phyloP scores from a whole-genome alignment of 768 basidiomycete genomes.

The Podaxis carcinomalis region DNA sequence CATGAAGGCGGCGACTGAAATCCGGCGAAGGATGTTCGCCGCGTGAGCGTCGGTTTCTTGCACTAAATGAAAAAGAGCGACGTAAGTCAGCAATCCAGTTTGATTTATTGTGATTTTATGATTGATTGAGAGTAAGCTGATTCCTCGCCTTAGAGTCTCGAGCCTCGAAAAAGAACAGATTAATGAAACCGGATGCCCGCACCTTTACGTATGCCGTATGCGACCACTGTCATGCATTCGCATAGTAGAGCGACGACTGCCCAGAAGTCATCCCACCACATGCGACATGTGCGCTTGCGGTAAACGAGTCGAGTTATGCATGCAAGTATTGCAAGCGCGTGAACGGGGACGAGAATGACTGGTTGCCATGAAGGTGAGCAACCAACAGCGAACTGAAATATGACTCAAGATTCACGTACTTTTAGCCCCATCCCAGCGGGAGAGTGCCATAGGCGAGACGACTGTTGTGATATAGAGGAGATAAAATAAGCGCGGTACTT shows the following conservation, averaged over 20 bases:
- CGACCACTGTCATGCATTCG: conserved; percentile 11
- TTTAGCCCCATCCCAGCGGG: neutral
- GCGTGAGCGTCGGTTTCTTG: neutral
- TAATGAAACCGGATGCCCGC: neutral
- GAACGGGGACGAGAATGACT: neutral
- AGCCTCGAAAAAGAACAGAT: neutral
- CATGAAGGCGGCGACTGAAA: neutral
- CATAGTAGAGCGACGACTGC: conserved; percentile 19
- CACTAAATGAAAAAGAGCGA: neutral
- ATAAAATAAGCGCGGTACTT: too few relatives aligned
- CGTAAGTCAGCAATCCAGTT: neutral
- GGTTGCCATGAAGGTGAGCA: neutral
- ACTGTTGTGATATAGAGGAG: too few relatives aligned
- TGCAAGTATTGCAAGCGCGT: conserved; percentile 16
- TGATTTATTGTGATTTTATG: neutral
- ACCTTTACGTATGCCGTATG: conserved; percentile 10
- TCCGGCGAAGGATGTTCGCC: neutral
- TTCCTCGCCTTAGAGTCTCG: neutral
- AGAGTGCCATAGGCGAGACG: too few relatives aligned
- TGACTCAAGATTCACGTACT: neutral
- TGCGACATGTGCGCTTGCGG: conserved; percentile 17
- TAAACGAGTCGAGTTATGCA: conserved; percentile 20
- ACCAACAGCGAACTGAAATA: too few relatives aligned
- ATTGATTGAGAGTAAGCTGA: neutral
- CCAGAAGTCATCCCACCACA: conserved; percentile 29